These are phyloP conservation scores for Cytospora paraplurivora DNA, from an alignment of 2,329 filamentous ascomycete genomes.

Conservation along the genomic window DNA sequence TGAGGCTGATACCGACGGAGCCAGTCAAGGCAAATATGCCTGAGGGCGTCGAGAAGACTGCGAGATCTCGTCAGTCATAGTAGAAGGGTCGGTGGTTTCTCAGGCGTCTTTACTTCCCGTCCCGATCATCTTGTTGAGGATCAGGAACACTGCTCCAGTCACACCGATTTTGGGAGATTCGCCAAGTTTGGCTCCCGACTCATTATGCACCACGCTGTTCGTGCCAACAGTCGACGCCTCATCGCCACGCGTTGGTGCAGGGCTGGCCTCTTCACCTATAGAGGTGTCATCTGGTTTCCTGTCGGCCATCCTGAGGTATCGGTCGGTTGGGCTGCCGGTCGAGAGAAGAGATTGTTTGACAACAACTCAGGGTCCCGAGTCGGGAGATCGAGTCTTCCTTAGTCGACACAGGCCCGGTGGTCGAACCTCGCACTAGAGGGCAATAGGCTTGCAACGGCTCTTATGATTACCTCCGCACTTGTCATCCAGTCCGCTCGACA, in stretches of 20 bases:
- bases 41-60: slow-evolving; percentile 56
- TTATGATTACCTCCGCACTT: slow-evolving; percentile 6
- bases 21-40: slow-evolving; percentile 54
- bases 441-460: neutral
- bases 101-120: slow-evolving; percentile 51
- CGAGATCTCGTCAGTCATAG: neutral
- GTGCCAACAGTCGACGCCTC: neutral
- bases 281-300: neutral
- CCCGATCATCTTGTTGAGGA: slow-evolving; percentile 61
- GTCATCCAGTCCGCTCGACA: neutral
- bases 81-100: neutral
- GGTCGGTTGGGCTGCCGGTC: neutral
- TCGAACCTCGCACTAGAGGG: slow-evolving; percentile 2
- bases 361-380: neutral
- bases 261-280: slow-evolving; percentile 2
- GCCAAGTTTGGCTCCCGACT: slow-evolving; percentile 40
- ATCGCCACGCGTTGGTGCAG: neutral
- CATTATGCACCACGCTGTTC: slow-evolving; percentile 18
- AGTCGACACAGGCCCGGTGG: neutral
- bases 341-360: neutral
- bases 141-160: slow-evolving; percentile 55
- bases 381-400: neutral
- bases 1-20: slow-evolving; percentile 50
- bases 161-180: slow-evolving; percentile 55
- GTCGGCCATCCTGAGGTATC: slow-evolving; percentile 12